phyloP scores from a whole-genome alignment of 2,329 filamentous ascomycete species.

The Paracoccidioides lutzii region DNA sequence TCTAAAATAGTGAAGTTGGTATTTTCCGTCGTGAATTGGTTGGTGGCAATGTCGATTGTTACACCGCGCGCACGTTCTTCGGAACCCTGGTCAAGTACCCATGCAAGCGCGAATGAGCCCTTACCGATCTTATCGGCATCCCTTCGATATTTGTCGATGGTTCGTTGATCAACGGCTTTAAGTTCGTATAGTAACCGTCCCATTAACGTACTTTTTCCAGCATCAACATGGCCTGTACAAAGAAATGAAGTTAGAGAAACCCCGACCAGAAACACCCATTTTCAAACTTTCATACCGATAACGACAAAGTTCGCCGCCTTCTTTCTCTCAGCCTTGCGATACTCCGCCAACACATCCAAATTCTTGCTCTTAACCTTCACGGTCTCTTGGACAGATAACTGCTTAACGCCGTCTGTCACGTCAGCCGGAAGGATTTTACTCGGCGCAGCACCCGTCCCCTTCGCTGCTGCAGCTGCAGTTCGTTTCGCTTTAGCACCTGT shows the following conservation, averaged over 20 bases:
- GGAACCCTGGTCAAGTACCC: constrained; percentile 85
- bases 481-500: constrained; percentile 35
- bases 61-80: constrained; percentile 85
- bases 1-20: constrained; percentile 90
- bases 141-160: constrained; percentile 73
- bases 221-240: constrained; percentile 73
- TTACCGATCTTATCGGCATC: constrained; percentile 90
- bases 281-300: constrained; percentile 49
- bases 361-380: constrained; percentile 57
- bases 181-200: constrained; percentile 82
- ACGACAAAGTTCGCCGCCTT: constrained; percentile 83
- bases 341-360: constrained; percentile 71
- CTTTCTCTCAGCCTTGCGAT: constrained; percentile 61
- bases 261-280: not conserved
- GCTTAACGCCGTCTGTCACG: constrained; percentile 37
- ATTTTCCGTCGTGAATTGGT: constrained; percentile 79
- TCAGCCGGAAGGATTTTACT: constrained; percentile 32
- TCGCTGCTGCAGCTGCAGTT: constrained; percentile 19
- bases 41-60: constrained; percentile 92
- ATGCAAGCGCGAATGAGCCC: constrained; percentile 87
- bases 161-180: constrained; percentile 74
- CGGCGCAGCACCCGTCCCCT: constrained; percentile 23
- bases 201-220: constrained; percentile 96
- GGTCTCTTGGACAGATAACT: constrained; percentile 38
- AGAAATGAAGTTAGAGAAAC: constrained; percentile 12